phyloP scores from a whole-genome alignment of 2,329 filamentous ascomycete genomes.

The Microascus cirrosus region DNA sequence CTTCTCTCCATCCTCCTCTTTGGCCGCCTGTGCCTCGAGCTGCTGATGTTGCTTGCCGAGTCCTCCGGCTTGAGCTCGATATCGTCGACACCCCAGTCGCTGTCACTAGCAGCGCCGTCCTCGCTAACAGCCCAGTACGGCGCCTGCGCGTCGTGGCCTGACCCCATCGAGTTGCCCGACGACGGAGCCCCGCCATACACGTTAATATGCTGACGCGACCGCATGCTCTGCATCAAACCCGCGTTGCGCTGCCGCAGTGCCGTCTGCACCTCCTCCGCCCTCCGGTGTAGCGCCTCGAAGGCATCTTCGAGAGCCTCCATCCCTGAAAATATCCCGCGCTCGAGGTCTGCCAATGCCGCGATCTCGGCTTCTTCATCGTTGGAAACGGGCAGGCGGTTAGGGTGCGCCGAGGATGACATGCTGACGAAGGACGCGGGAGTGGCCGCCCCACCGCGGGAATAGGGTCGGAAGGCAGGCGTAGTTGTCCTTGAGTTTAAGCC shows the following conservation, averaged over 20 bases:
- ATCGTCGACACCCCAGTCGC: constrained; percentile 47
- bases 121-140: constrained; percentile 31
- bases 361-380: constrained; percentile 93
- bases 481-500: constrained; percentile 12
- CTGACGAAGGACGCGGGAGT: constrained; percentile 51
- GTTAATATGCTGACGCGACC: constrained; percentile 45
- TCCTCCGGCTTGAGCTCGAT: constrained; percentile 64
- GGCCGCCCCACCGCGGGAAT: constrained; percentile 45
- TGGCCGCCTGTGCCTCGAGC: constrained; percentile 53
- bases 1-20: constrained; percentile 58
- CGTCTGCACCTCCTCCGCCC: constrained; percentile 69
- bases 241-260: constrained; percentile 73
- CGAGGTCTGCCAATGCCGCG: constrained; percentile 77
- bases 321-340: constrained; percentile 82
- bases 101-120: constrained; percentile 30
- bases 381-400: constrained; percentile 54
- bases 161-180: constrained; percentile 33
- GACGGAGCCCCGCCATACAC: constrained; percentile 32
- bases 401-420: constrained; percentile 34
- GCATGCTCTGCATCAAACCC: constrained; percentile 57
- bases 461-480: constrained; percentile 33
- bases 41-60: constrained; percentile 70
- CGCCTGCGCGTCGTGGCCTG: constrained; percentile 23
- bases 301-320: constrained; percentile 94
- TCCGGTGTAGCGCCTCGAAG: constrained; percentile 81